Evolutionary conservation across 2,329 filamentous ascomycete genomes (phyloP), one percentile per base, ranked within the genome.

Genomic region (Cladobotryum mycophilum): DNA sequence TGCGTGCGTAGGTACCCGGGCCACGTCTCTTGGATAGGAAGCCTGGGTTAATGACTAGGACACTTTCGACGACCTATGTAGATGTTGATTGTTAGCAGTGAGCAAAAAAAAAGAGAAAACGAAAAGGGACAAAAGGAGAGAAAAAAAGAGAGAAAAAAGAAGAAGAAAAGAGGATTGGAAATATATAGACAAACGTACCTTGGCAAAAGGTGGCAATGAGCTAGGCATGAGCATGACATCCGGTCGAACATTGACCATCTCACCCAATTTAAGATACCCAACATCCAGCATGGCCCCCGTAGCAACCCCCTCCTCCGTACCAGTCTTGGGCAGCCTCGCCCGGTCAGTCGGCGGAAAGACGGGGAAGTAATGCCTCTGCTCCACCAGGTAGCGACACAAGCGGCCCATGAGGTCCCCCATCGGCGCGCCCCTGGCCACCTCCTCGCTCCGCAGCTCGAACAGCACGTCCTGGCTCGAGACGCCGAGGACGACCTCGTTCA

Each of bases 361-460:
- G 0, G 93, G 93, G 61, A 89, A 89, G 68, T 91, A 97, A 63
- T 93, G 90, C 6, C 91, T 76, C 70, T 97, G 93, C 68, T 96
- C 87, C 51, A 99, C 81, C 15, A 99, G 68, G 58, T 93, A 85
- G 17, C 83, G 79, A 5, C 86, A 82, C 43, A 91, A 69, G n/a
- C 92, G 74, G 14, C 84, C 81, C 61, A 92, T 75, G 22, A 88
- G 60, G 58, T 88, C 82, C n/a, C 59, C 60, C 2, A 51, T 51
- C 14, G 56, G 53, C 2, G 56, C 57, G 11, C 60, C 60, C 49
- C 53, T 57, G 53, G 57, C 56, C 7, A 82, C 64, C 66, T 95
- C 89, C 60, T 92, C 85, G 22, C 79, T 74, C n/a, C 85, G 79
- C 47, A 96, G 71, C 68, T 96, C 89, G 55, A 83, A 90, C 1